Evolutionary conservation across 2,329 filamentous ascomycete species (phyloP).

Genomic region (Pseudohalonectria lignicola): DNA sequence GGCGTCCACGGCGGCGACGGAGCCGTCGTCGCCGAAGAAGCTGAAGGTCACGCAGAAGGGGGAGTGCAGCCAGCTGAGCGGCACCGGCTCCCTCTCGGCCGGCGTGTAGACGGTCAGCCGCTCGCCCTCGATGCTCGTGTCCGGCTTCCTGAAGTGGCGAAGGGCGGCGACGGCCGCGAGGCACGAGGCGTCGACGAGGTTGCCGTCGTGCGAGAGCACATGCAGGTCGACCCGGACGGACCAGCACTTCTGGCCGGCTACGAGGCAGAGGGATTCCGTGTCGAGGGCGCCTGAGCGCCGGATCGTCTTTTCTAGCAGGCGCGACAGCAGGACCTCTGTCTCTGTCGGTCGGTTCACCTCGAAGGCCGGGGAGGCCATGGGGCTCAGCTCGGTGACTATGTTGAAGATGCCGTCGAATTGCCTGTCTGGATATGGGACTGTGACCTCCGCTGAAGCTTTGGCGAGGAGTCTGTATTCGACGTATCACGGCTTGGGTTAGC

Average conservation of each 20-base stretch:
- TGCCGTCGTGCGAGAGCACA: conserved; percentile 82
- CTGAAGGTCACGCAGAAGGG: conserved; percentile 87
- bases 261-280: conserved; percentile 88
- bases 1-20: conserved; percentile 61
- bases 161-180: conserved; percentile 80
- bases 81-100: conserved; percentile 80
- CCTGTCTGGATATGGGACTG: conserved; percentile 73
- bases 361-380: conserved; percentile 85
- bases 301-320: conserved; percentile 86
- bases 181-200: conserved; percentile 76
- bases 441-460: conserved; percentile 80
- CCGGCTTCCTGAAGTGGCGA: conserved; percentile 83
- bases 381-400: conserved; percentile 81
- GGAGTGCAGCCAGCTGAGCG: conserved; percentile 82
- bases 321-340: conserved; percentile 73
- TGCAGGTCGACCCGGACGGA: conserved; percentile 85
- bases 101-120: conserved; percentile 73
- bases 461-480: conserved; percentile 65
- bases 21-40: conserved; percentile 65
- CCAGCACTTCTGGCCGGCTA: conserved; percentile 87
- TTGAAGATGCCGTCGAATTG: conserved; percentile 94
- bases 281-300: conserved; percentile 87
- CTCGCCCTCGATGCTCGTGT: conserved; percentile 78
- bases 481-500: too few relatives aligned
- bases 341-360: conserved; percentile 77